Evolutionary conservation across 1,284 basidiomycete genomes (phyloP).

Genomic region (Fistulinella staudtii): DNA sequence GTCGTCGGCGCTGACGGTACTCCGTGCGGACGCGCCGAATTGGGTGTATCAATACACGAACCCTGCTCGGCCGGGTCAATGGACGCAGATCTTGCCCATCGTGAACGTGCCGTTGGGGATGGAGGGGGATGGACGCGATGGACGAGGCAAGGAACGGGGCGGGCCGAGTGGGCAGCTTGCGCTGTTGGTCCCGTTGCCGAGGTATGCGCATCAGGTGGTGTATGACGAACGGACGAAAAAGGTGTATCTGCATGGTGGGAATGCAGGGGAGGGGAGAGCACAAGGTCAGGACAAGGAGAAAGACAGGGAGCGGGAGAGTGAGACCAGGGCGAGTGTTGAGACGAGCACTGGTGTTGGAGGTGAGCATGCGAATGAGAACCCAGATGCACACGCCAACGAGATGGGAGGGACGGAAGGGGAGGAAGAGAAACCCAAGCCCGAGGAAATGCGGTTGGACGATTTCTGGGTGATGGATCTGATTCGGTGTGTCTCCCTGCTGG

Average conservation of each 20-base stretch:
- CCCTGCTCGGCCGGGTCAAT: slow-evolving; percentile 51
- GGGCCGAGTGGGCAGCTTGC: slow-evolving; percentile 27
- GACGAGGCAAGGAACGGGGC: not conserved
- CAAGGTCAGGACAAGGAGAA: slow-evolving; percentile 17
- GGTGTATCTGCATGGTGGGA: slow-evolving; percentile 71
- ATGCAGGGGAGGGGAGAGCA: slow-evolving; percentile 42
- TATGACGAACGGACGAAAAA: slow-evolving; percentile 56
- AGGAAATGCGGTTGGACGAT: slow-evolving; percentile 57
- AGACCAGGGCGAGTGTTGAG: not conserved
- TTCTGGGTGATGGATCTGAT: slow-evolving; percentile 70
- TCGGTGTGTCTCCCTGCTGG: slow-evolving; percentile 40
- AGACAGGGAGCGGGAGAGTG: not conserved
- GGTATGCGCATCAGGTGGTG: slow-evolving; percentile 74
- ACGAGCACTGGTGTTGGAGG: not conserved
- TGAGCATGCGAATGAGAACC: not conserved
- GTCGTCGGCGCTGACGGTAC: slow-evolving; percentile 39
- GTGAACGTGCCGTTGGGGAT: slow-evolving; percentile 11
- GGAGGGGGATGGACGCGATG: not conserved
- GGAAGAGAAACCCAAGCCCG: slow-evolving; percentile 18
- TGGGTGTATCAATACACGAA: slow-evolving; percentile 62
- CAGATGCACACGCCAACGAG: not conserved
- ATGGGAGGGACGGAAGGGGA: not conserved
- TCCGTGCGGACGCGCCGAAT: slow-evolving; percentile 49
- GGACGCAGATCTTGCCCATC: slow-evolving; percentile 53
- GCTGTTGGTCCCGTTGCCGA: slow-evolving; percentile 41